These are phyloP conservation scores for Rubia tinctorum DNA, from an alignment of 305 asterid species.

Conservation along the genomic window DNA sequence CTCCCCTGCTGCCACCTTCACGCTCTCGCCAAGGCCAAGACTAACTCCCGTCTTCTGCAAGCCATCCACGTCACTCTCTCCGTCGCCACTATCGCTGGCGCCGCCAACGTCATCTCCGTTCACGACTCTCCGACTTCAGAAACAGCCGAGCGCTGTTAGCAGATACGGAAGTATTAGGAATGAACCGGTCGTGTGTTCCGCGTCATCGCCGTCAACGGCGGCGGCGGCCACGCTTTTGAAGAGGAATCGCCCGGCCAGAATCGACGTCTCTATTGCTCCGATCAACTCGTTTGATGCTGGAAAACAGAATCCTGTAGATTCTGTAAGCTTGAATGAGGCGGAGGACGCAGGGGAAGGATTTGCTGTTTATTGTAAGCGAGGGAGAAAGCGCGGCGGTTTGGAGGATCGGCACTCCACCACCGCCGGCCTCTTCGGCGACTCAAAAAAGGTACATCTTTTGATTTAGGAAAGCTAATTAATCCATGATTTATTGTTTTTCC, in stretches of 20 bases:
- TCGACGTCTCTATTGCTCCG: slow-evolving; percentile 44
- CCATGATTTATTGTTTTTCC: background rate
- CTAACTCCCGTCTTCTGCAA: slow-evolving; percentile 46
- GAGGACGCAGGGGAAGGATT: slow-evolving; percentile 58
- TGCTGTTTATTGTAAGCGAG: slow-evolving; percentile 67
- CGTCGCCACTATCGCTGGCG: slow-evolving; percentile 35
- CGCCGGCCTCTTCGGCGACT: slow-evolving; percentile 37
- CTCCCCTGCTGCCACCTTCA: slow-evolving; percentile 41
- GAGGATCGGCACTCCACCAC: slow-evolving; percentile 69
- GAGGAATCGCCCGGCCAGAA: slow-evolving; percentile 73
- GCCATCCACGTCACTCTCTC: slow-evolving; percentile 9
- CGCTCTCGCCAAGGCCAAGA: slow-evolving; percentile 60
- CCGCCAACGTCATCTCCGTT: slow-evolving; percentile 20
- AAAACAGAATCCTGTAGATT: slow-evolving; percentile 18
- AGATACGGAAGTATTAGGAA: slow-evolving; percentile 10
- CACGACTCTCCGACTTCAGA: slow-evolving; percentile 23
- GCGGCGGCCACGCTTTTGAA: slow-evolving; percentile 35
- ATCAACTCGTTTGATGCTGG: slow-evolving; percentile 23
- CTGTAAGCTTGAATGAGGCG: slow-evolving; percentile 41
- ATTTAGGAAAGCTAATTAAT: background rate
- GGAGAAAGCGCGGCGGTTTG: slow-evolving; percentile 54
- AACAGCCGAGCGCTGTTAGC: background rate
- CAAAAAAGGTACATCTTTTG: slow-evolving; percentile 48
- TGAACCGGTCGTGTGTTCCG: slow-evolving; percentile 15
- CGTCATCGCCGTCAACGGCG: slow-evolving; percentile 9